Evolutionary conservation across 2,329 filamentous ascomycete species (phyloP), one percentile per base, ranked within the genome.

Genomic region (Fusarium tanahbumbuense): DNA sequence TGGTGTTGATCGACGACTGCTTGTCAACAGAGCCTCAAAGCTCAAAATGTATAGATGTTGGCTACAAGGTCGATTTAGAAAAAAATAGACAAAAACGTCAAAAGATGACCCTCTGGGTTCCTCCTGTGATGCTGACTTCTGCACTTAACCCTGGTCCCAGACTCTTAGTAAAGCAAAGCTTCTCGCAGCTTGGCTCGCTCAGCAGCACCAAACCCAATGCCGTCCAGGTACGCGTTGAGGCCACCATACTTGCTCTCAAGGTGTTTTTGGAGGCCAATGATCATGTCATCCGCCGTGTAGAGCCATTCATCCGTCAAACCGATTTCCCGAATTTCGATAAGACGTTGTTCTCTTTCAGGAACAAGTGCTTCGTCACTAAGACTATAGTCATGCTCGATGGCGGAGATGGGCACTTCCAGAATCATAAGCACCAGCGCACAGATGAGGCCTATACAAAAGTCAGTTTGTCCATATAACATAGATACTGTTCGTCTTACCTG

Each of bases 31-130:
- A 70, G 93, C 94, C 57, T 88, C 91, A 76, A 92, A 94, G 81
- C 84, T 97, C 50, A 99, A 98, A 83, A 99, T 99, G 96, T 98
- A 98, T 81, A 89, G 96, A 66, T 98, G 95, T 83, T 99, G 96
- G 94, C 88, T 97, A 78, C 93, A 97, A 80, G 93, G 92, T 30
- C 88, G 89, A 6, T 97, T 96, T 79, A 88, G 86, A 75, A 95
- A 94, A 82, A 85, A 84, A 82, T 86, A 83, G 77, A 81, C 49
- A 71, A 74, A 28, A 66, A 67, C 56, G 70, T 70, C 49, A 42
- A 32, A 57, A 72, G 42, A 49, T 56, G 16, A 67, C 54, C 16
- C 46, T 9, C 15, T 11, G 11, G 18, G 53, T 49, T 25, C n/a
- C 22, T 15, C 25, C 8, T 44, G 56, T 32, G n/a, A 57, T 30